phyloP scores from a whole-genome alignment of 352 stramenopile genomes.

The Globisporangium paroecandrum region DNA sequence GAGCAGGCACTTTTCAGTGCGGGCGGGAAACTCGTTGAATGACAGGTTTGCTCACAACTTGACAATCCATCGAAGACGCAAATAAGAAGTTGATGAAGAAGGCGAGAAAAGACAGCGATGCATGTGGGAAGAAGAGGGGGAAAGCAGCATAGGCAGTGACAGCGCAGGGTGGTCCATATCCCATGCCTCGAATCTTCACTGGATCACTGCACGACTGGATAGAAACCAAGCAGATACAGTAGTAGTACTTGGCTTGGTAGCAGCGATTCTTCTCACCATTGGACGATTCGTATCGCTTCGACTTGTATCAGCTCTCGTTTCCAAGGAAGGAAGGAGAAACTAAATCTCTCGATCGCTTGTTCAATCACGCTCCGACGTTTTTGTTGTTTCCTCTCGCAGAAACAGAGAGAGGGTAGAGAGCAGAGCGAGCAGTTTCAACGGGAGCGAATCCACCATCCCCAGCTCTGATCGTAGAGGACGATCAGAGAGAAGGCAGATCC shows the following conservation, averaged over 20 bases:
- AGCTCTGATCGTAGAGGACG: neutral
- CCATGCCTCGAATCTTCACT: too few relatives aligned
- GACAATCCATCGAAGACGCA: neutral
- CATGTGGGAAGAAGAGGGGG: neutral
- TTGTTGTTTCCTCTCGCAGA: neutral
- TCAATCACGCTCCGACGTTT: neutral
- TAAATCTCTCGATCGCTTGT: neutral
- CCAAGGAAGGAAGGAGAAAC: too few relatives aligned
- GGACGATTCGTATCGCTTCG: too few relatives aligned
- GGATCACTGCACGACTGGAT: too few relatives aligned
- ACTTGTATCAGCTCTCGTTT: too few relatives aligned
- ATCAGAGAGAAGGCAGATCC: neutral
- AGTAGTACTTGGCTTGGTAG: too few relatives aligned
- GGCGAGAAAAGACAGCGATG: slow-evolving; percentile 1
- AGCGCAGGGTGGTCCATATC: neutral
- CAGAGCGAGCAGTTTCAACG: neutral
- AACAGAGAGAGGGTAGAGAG: neutral
- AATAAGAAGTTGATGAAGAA: slow-evolving; percentile 9
- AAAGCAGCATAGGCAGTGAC: neutral
- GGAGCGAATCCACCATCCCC: too few relatives aligned
- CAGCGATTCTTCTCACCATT: too few relatives aligned
- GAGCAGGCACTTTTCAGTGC: neutral
- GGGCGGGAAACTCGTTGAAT: neutral
- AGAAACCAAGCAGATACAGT: too few relatives aligned
- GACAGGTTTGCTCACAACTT: neutral